Conservation (phyloP, 805 yeast species). For the Saccharomycopsis synnaedendra region DNA sequence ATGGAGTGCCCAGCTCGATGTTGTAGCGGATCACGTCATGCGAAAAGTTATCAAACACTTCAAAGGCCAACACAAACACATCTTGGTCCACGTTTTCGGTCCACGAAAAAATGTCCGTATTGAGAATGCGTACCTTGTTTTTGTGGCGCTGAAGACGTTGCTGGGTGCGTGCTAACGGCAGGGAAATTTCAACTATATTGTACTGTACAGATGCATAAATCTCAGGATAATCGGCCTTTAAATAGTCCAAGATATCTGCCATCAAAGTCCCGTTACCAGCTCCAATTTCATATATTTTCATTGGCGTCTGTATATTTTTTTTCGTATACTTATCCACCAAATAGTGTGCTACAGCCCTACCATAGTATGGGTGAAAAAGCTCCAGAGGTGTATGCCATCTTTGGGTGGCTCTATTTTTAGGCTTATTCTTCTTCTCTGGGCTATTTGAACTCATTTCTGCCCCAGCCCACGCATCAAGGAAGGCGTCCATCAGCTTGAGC, state of each 20-base stretch:
- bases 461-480: slow-evolving; percentile 51
- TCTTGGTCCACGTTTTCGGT: slow-evolving; percentile 43
- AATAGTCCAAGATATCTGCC: slow-evolving; percentile 59
- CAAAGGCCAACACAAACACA: slow-evolving; percentile 69
- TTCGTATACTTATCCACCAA: slow-evolving; percentile 54
- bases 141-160: slow-evolving; percentile 33
- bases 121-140: slow-evolving; percentile 50
- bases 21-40: slow-evolving; percentile 78
- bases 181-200: slow-evolving; percentile 61
- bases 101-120: slow-evolving; percentile 74
- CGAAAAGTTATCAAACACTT: slow-evolving; percentile 75
- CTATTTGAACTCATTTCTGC: slow-evolving; percentile 28
- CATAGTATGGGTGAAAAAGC: slow-evolving; percentile 72
- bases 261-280: slow-evolving; percentile 86
- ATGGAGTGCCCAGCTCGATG: slow-evolving; percentile 49
- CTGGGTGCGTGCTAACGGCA: slow-evolving; percentile 51
- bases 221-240: slow-evolving; percentile 54
- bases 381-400: slow-evolving; percentile 90
- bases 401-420: slow-evolving; percentile 31
- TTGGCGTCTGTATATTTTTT: slow-evolving; percentile 47
- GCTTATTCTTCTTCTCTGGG: slow-evolving; percentile 31
- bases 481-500: slow-evolving; percentile 54
- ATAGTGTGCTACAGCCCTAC: slow-evolving; percentile 77
- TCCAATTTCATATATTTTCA: slow-evolving; percentile 77
- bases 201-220: slow-evolving; percentile 60